Evolutionary conservation across 164 flowering plant genomes (phyloP), one percentile per base, ranked within the genome.

Genomic region (Chimonanthus praecox): DNA sequence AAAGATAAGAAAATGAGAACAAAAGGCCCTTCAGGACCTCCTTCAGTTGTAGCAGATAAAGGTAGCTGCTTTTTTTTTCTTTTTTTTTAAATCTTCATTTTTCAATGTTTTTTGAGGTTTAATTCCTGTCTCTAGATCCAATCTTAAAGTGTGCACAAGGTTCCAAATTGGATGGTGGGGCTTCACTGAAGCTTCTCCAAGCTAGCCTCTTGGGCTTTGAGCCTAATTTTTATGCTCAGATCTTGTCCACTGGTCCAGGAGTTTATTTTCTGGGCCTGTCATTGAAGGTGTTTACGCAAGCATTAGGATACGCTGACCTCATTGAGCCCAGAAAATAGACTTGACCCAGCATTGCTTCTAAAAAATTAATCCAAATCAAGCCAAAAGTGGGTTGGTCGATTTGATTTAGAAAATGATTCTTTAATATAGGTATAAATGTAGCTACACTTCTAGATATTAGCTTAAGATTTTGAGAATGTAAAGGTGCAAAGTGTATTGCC

Each of bases 11-110:
- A 76, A 74, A 73, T 69, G 18, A 81, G 79, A 73, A 69, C 83
- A 51, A 75, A 83, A 75, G 78, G 85, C 75, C 85, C 89, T 21
- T 64, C 71, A 21, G 87, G 84, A 80, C 81, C 83, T 79, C 83
- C 80, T 47, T 70, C 90, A 60, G 67, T 76, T 74, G 81, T 78
- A 65, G 70, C 76, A 18, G 84, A 78, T 72, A 84, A 83, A 73
- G 87, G 97, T 89, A 74, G 33, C 66, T 65, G 69, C 69, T 58
- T 5, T 43, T 65, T 13, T 13, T 44, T 65, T 44, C 1, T 4
- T n/a, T 54, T 51, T 51, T 10, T 51, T 51, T 54, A 11, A 11
- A 11, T 11, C 2, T 54, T n/a, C 60, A 54, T 8, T 54, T 54
- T 10, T 54, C 16, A 54, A n/a, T 54, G 60, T 54, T 33, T 1